Conservation (phyloP, 129 eudicot species). For the Ambrosia artemisiifolia region DNA sequence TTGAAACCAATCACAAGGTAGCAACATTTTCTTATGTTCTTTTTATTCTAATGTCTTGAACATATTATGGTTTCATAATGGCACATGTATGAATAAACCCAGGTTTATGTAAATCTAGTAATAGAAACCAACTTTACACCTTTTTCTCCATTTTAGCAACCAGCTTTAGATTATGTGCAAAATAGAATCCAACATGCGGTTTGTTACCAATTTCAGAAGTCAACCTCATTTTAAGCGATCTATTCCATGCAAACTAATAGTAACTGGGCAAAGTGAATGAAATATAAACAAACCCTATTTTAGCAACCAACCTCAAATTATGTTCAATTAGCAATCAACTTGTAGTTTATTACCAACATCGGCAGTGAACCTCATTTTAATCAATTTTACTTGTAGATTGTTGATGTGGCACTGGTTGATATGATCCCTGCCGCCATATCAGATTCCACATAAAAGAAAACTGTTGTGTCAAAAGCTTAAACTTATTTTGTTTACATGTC, state of each 20-base stretch:
- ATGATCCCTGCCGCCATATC: background rate
- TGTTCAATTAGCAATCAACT: background rate
- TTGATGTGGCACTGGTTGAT: background rate
- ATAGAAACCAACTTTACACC: background rate
- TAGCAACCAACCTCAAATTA: background rate
- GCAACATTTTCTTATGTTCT: background rate
- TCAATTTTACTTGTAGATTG: background rate
- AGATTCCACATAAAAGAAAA: background rate
- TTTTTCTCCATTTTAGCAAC: background rate
- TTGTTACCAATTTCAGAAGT: background rate
- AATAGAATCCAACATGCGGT: background rate
- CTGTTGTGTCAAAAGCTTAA: background rate
- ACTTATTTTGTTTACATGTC: background rate
- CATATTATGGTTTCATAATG: background rate
- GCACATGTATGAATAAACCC: background rate
- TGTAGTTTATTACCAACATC: background rate
- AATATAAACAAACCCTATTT: background rate
- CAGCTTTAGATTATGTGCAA: background rate
- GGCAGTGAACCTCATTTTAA: background rate
- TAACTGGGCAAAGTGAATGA: background rate
- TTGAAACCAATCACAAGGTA: constrained; percentile 98
- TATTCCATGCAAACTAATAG: background rate
- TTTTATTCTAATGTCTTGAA: constrained; percentile 2
- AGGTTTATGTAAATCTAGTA: background rate
- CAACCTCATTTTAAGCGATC: background rate